phyloP scores from a whole-genome alignment of 306 rosid species.

The Vachellia collinsii region DNA sequence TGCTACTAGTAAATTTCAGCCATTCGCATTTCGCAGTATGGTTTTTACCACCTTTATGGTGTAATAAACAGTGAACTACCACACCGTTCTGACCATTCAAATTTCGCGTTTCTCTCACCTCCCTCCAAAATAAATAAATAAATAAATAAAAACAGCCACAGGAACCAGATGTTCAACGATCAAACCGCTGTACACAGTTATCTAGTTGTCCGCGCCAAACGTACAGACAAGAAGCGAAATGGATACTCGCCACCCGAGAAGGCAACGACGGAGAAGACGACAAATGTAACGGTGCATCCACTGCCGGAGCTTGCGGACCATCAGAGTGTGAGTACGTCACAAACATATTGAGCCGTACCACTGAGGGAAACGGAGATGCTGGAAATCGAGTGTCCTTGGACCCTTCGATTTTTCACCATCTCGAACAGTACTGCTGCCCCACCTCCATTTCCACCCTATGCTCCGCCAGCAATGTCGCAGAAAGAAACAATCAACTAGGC shows the following conservation, averaged over 20 bases:
- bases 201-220: conserved; percentile 59
- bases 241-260: conserved; percentile 44
- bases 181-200: conserved; percentile 57
- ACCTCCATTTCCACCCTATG: conserved; percentile 3
- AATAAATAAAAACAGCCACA: conserved; percentile 31
- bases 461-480: background rate
- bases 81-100: background rate
- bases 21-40: background rate
- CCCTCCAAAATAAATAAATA: background rate
- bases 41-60: background rate
- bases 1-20: background rate
- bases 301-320: conserved; percentile 41
- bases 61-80: background rate
- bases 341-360: conserved; percentile 53
- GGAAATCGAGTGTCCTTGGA: conserved; percentile 36
- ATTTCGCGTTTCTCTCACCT: conserved; percentile 9
- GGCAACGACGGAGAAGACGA: conserved; percentile 31
- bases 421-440: conserved; percentile 41
- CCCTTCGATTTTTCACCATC: conserved; percentile 62
- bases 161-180: conserved; percentile 47
- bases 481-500: conserved; percentile 33
- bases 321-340: conserved; percentile 57
- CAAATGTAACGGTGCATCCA: conserved; percentile 41
- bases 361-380: conserved; percentile 45
- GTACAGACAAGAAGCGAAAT: conserved; percentile 53